phyloP scores from a whole-genome alignment of 164 flowering plant genomes.

The Chimonanthus praecox region DNA sequence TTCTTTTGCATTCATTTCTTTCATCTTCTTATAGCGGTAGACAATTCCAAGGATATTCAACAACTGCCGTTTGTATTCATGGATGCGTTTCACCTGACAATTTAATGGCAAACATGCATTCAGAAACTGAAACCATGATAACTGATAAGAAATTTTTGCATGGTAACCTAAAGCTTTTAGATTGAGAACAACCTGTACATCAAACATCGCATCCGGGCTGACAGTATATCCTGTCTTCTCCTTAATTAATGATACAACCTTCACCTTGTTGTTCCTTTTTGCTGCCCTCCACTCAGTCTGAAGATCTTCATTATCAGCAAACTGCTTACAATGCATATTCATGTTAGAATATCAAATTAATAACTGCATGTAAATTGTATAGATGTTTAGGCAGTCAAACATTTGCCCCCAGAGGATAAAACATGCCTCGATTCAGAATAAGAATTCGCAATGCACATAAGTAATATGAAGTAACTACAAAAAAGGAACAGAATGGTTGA shows the following conservation, averaged over 20 bases:
- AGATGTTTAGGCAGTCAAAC: neutral
- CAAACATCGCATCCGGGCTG: conserved; percentile 92
- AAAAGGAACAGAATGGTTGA: neutral
- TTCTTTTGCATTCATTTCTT: conserved; percentile 77
- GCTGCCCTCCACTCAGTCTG: conserved; percentile 78
- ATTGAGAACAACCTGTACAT: conserved; percentile 60
- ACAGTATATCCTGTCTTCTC: conserved; percentile 84
- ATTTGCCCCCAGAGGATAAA: too few relatives aligned
- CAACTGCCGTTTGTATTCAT: conserved; percentile 89
- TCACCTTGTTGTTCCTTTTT: conserved; percentile 70
- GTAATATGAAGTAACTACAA: neutral
- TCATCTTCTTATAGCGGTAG: conserved; percentile 91
- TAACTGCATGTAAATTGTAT: neutral
- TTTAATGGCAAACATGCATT: neutral
- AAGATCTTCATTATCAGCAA: conserved; percentile 81
- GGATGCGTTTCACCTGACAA: conserved; percentile 90
- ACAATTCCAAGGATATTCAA: conserved; percentile 89
- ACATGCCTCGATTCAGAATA: neutral
- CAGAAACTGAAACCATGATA: neutral
- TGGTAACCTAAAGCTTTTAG: neutral
- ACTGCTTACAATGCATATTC: conserved; percentile 30
- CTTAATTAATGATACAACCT: conserved; percentile 62
- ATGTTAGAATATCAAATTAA: neutral
- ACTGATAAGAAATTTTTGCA: neutral
- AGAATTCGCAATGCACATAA: neutral